Base-by-base conservation (phyloP, 768 basidiomycete species). In the Psilocybe subaeruginosa region DNA sequence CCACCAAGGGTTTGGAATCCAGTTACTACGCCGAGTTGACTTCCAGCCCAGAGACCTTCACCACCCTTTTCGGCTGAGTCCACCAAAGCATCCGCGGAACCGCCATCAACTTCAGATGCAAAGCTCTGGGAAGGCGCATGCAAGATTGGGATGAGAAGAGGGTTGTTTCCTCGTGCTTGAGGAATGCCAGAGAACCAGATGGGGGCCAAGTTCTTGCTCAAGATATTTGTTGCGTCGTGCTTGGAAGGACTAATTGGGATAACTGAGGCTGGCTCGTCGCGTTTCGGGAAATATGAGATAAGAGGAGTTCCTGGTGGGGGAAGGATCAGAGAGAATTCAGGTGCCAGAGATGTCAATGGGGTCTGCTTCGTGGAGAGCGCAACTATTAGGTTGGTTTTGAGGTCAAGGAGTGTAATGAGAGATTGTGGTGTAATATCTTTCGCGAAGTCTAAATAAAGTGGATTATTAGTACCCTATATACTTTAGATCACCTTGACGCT, bases 271-370 rank as follows among this genome's bases (percentile, higher is more conserved):
- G 85, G 80, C n/a, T 83, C 83, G n/a, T 84, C 74, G 43, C 91
- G 86, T 69, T 86, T 82, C 27, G 88, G 88, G 79, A 95, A 93
- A 74, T 97, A 92, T 3, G 95, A 96, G 63, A 97, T 71, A 52
- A 97, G 83, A 2, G 90, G 89, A 0, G 89, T 90, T 1, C 89
- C 89, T 1, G 94, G 91, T 4, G 94, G 93, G 16, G 92, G 91
- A 27, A 93, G 89, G 55, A 94, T 85, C 58, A 99, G 82, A 39
- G 91, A 92, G 80, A 99, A 99, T 78, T 99, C 97, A 52, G 93
- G 74, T 0, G 95, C 93, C 57, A 97, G 84, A 11, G 90, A 85
- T 11, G 86, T 81, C 8, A 96, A 78, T 45, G 91, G 79, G 2
- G 88, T 88, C 75, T 90, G 84, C 76, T 85, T 89, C 66, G 90